Evolutionary conservation across 768 basidiomycete species (phyloP), one percentile per base, ranked within the genome.

Genomic region (Kwoniella heveanensis): DNA sequence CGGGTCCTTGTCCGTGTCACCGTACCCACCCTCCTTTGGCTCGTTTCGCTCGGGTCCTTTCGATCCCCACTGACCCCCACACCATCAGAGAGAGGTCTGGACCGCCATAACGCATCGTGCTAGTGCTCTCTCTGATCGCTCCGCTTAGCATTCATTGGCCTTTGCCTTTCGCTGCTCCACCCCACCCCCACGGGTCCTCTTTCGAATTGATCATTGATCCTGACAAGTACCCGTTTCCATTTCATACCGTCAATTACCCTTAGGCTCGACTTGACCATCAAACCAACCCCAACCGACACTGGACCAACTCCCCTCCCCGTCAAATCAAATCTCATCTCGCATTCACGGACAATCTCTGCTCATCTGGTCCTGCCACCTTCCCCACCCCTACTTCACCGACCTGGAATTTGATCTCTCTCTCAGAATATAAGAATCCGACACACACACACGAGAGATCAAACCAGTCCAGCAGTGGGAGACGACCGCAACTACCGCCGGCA

Each of bases 231-330:
- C n/a, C n/a, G n/a, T 32, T 6, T 32, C 39, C 39, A 17, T 19
- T 44, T 44, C 39, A 44, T 44, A 44, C 39, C 39, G 39, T 44
- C 39, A 44, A 44, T 44, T 19, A 17, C 39, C 39, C 39, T 44
- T 44, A 4, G 39, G 10, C 32, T 32, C 32, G 32, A 6, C 32
- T 13, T 13, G 7, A 32, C 32, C 32, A 32, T 32, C 32, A 32
- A n/a, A n/a, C n/a, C n/a, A n/a, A n/a, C n/a, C n/a, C n/a, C n/a
- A n/a, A n/a, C n/a, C n/a, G n/a, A n/a, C n/a, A n/a, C n/a, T n/a
- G n/a, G n/a, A n/a, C n/a, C n/a, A n/a, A n/a, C n/a, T n/a, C n/a
- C n/a, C n/a, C n/a, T n/a, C n/a, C 39, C 39, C 39, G 39, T 10
- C 39, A 17, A 44, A 44, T 36, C 32, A 36, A 36, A n/a, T n/a